These are phyloP conservation scores for Elsinoe australis DNA, from an alignment of 2,329 filamentous ascomycete species.

Conservation along the genomic window DNA sequence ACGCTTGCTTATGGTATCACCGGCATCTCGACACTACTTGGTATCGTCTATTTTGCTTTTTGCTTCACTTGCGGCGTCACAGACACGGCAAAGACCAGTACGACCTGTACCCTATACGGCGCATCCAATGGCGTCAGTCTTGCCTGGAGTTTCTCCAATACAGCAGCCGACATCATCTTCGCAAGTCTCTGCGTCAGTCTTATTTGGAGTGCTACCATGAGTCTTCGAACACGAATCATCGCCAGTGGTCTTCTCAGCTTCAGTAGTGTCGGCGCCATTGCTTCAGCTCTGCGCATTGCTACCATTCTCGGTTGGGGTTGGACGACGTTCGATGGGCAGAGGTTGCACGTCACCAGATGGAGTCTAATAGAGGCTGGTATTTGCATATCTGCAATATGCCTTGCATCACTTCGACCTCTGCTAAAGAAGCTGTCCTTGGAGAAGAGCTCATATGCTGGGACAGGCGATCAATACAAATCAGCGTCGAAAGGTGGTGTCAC, in stretches of 20 bases:
- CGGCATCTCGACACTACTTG: background rate
- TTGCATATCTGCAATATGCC: conserved; percentile 5
- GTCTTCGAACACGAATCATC: background rate
- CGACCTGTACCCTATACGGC: background rate
- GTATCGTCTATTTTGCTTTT: conserved; percentile 2
- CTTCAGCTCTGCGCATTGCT: background rate
- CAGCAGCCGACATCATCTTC: conserved; percentile 8
- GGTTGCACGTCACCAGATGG: background rate
- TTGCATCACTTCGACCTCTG: background rate
- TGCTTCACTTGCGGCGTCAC: conserved; percentile 9
- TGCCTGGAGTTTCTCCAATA: conserved; percentile 11
- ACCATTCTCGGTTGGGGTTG: conserved; percentile 10
- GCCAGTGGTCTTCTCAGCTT: conserved; percentile 10
- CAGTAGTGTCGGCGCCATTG: conserved; percentile 10
- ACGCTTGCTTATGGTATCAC: background rate
- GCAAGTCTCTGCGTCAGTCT: conserved; percentile 1
- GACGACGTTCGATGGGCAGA: background rate
- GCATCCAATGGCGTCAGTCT: background rate
- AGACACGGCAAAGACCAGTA: background rate
- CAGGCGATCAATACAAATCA: background rate
- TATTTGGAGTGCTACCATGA: conserved; percentile 10
- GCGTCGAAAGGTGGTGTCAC: background rate
- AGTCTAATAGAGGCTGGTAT: conserved; percentile 4
- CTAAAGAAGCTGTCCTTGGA: background rate
- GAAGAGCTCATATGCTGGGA: background rate